Evolutionary conservation across 805 yeast genomes (phyloP).

Genomic region (Pichia paraexigua): DNA sequence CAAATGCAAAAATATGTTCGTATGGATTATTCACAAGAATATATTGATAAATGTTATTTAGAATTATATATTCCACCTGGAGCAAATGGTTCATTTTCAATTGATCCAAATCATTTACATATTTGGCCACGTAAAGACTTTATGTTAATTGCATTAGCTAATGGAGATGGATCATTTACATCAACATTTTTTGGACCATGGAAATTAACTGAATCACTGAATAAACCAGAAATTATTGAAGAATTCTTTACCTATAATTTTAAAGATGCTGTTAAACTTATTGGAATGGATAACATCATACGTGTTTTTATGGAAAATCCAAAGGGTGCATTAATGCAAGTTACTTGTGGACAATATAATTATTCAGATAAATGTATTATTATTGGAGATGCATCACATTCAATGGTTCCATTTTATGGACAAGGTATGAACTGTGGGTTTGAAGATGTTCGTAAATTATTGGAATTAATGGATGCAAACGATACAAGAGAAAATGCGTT

Average conservation of each 20-base stretch:
- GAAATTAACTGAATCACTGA: slow-evolving; percentile 48
- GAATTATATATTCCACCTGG: slow-evolving; percentile 71
- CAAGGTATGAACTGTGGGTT: slow-evolving; percentile 97
- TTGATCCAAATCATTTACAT: slow-evolving; percentile 73
- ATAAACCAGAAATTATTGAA: slow-evolving; percentile 31
- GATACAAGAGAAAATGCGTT: slow-evolving; percentile 43
- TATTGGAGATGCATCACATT: slow-evolving; percentile 91
- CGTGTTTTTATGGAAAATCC: slow-evolving; percentile 54
- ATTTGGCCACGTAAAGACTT: slow-evolving; percentile 86
- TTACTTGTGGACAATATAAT: slow-evolving; percentile 64
- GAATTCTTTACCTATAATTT: slow-evolving; percentile 54
- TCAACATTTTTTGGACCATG: slow-evolving; percentile 85
- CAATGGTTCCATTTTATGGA: slow-evolving; percentile 97
- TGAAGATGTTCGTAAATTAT: slow-evolving; percentile 72
- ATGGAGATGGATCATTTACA: slow-evolving; percentile 79
- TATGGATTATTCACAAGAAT: slow-evolving; percentile 67
- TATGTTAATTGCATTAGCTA: slow-evolving; percentile 88
- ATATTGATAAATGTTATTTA: slow-evolving; percentile 75
- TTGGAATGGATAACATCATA: slow-evolving; percentile 45
- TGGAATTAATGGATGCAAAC: slow-evolving; percentile 38
- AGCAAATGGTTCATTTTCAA: slow-evolving; percentile 34
- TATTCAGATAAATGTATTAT: slow-evolving; percentile 53
- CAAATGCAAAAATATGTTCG: slow-evolving; percentile 59
- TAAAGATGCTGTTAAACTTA: slow-evolving; percentile 63
- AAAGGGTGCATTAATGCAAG: slow-evolving; percentile 69